Evolutionary conservation across 2,329 filamentous ascomycete species (phyloP).

Genomic region (Pyricularia sp.): DNA sequence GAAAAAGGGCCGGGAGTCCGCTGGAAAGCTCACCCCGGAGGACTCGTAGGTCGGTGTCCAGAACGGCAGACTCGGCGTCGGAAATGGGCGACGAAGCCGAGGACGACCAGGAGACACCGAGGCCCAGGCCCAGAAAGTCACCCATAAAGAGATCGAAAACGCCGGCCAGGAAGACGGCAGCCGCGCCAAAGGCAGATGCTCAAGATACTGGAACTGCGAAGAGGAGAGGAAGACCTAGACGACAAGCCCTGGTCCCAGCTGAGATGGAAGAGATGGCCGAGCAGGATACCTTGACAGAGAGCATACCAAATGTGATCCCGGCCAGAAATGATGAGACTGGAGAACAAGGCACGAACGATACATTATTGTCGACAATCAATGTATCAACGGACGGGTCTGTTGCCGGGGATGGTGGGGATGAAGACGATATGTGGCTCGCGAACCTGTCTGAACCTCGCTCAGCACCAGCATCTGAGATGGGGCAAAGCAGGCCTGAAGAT

Average conservation of each 20-base stretch:
- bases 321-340: neutral
- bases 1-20: slow-evolving; percentile 33
- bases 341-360: slow-evolving; percentile 6
- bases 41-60: slow-evolving; percentile 17
- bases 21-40: slow-evolving; percentile 20
- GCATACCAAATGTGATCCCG: neutral
- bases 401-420: slow-evolving; percentile 2
- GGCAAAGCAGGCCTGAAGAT: neutral
- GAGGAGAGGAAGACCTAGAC: slow-evolving; percentile 19
- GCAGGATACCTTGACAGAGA: slow-evolving; percentile 7
- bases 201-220: slow-evolving; percentile 11
- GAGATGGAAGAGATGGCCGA: slow-evolving; percentile 15
- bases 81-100: slow-evolving; percentile 13
- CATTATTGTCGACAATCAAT: neutral
- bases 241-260: slow-evolving; percentile 12
- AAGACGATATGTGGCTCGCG: slow-evolving; percentile 11
- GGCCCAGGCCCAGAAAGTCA: slow-evolving; percentile 8
- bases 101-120: slow-evolving; percentile 16
- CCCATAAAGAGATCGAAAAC: slow-evolving; percentile 8
- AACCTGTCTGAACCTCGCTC: slow-evolving; percentile 7
- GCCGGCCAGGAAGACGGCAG: slow-evolving; percentile 10
- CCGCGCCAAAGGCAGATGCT: slow-evolving; percentile 14
- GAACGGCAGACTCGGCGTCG: slow-evolving; percentile 9
- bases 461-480: neutral
- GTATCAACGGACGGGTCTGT: neutral